Base-by-base conservation (phyloP, 805 yeast species). In the Huiozyma naganishii region DNA sequence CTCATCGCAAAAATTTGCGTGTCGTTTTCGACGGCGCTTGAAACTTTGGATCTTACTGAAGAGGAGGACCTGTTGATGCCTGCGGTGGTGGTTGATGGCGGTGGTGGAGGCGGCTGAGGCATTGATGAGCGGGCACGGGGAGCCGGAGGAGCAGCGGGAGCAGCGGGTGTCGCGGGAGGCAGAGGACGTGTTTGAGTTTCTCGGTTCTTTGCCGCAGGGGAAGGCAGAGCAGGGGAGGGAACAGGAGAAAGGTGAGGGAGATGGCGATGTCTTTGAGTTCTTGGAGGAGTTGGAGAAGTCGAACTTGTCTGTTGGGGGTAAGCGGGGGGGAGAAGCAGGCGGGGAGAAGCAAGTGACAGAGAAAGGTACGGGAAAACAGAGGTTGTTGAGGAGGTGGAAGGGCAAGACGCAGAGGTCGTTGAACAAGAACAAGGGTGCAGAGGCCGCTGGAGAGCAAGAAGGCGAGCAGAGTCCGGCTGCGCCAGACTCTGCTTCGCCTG, bases 101-200 rank as follows among this genome's bases (percentile, higher is more conserved):
- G 11, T 30, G 33, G 33, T 17, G 2, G 23, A 17, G 23, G 33
- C 33, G 11, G n/a, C 11, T 30, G 33, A 30, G 33, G 9, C 11
- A 30, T 5, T 8, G 33, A 9, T 8, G 33, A 30, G 11, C 33
- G n/a, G 11, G 33, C 11, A 8, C 2, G 11, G n/a, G 11, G 33
- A 8, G n/a, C 33, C 33, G 11, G n/a, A 2, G 11, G 33, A 11
- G 9, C 9, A 10, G 37, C 10, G 30, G 9, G 42, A 27, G 29
- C 27, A 40, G 42, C 32, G 33, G 29, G 29, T 30, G 6, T 40
- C 42, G 5, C 68, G 70, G 13, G 81, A 79, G 46, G 79, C 80
- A 27, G 84, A 81, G 49, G 90, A 83, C 53, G 90, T 84, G 5
- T 70, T 84, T 43, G 90, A 83, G 49, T 85, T 85, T 57, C 70